Evolutionary conservation across 768 basidiomycete genomes (phyloP).

Genomic region (Hirschioporus abietinus): DNA sequence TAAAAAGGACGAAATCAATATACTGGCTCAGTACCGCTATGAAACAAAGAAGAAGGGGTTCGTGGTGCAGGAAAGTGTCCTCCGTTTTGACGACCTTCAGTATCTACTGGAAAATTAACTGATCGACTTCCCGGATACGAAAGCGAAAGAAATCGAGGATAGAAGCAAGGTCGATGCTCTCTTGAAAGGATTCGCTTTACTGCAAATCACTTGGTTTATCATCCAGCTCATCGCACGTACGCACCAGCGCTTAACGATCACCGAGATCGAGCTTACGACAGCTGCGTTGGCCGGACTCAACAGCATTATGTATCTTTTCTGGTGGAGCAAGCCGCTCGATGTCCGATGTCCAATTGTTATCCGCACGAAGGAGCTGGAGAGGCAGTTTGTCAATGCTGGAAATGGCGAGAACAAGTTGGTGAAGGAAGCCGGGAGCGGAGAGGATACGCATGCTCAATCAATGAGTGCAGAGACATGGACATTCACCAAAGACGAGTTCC

Average conservation of each 20-base stretch:
- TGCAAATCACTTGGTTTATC: constrained; percentile 31
- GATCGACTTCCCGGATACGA: constrained; percentile 10
- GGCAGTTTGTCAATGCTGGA: not conserved
- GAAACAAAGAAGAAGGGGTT: not conserved
- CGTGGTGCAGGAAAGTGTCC: not conserved
- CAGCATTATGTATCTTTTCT: constrained; percentile 25
- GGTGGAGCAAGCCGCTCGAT: constrained; percentile 37
- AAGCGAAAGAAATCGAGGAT: constrained; percentile 22
- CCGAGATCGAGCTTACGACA: constrained; percentile 28
- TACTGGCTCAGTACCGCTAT: not conserved
- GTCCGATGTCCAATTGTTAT: constrained; percentile 17
- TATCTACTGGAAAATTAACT: not conserved
- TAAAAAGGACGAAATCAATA: not conserved
- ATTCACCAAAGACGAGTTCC: not conserved
- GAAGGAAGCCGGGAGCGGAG: not conserved
- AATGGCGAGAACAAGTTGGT: not conserved
- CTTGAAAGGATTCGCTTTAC: constrained; percentile 24
- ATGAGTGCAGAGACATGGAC: not conserved
- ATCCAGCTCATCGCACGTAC: constrained; percentile 24
- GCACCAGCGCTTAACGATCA: constrained; percentile 1
- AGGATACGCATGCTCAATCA: no score
- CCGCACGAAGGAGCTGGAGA: not conserved
- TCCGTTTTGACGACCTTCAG: not conserved
- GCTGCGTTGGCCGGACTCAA: constrained; percentile 29
- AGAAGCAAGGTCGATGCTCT: constrained; percentile 28